Percentiles rank a stretch among this genome's conserved stretches.
phyloP scores from a whole-genome alignment of 2,329 filamentous ascomycete genomes.

The Cladosporium austrohemisphaericum region DNA sequence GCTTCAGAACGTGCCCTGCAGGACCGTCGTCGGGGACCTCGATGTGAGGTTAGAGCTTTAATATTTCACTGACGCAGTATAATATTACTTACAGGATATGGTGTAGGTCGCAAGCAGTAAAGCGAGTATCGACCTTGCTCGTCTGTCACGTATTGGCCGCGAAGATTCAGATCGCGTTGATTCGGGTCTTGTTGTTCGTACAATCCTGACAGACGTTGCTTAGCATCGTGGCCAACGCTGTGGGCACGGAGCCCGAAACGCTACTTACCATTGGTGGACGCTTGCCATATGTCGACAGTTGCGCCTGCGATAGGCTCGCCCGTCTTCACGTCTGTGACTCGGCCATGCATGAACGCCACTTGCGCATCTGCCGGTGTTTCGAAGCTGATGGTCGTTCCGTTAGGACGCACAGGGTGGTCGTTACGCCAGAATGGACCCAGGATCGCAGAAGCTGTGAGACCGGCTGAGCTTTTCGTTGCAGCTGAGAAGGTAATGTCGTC shows the following conservation, averaged over 20 bases:
- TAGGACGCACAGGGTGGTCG: slow-evolving; percentile 64
- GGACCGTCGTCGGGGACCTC: slow-evolving; percentile 52
- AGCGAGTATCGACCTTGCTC: slow-evolving; percentile 57
- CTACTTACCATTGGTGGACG: slow-evolving; percentile 60
- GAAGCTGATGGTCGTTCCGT: slow-evolving; percentile 63
- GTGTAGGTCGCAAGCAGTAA: slow-evolving; percentile 41
- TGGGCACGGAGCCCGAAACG: too few species aligned
- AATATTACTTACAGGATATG: slow-evolving; percentile 42
- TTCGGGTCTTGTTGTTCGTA: slow-evolving; percentile 68
- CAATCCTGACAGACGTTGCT: slow-evolving; percentile 34
- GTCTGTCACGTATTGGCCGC: slow-evolving; percentile 68
- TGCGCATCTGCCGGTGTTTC: slow-evolving; percentile 47
- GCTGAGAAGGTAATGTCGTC: slow-evolving; percentile 12
- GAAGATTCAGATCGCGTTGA: slow-evolving; percentile 69
- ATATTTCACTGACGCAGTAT: neutral
- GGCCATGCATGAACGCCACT: slow-evolving; percentile 63
- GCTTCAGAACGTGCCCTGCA: slow-evolving; percentile 53
- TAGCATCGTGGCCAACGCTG: too few species aligned
- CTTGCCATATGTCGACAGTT: slow-evolving; percentile 74
- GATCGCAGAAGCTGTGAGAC: slow-evolving; percentile 66
- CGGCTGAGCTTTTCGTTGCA: slow-evolving; percentile 2
- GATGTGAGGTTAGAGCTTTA: neutral
- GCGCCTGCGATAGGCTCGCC: slow-evolving; percentile 64
- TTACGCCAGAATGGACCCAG: slow-evolving; percentile 81
- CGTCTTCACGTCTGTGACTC: slow-evolving; percentile 54